These are phyloP conservation scores for Dictyostelium purpureum DNA, from an alignment of 78 protist species.

Conservation along the genomic window DNA sequence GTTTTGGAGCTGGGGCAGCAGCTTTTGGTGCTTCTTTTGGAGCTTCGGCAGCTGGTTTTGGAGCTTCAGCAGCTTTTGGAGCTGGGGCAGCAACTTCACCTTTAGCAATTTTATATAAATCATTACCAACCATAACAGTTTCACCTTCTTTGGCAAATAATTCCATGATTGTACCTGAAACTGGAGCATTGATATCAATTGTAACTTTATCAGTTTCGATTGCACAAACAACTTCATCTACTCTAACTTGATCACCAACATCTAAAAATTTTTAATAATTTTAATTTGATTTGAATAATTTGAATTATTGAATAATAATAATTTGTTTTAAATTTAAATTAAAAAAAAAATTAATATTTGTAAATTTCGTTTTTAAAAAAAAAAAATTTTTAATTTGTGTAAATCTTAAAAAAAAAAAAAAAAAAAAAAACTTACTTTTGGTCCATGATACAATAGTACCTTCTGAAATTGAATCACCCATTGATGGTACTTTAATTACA, in stretches of 20 bases:
- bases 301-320: neutral
- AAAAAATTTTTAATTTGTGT: too few species aligned
- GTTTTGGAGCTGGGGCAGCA: slow-evolving; percentile 62
- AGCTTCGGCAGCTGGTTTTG: slow-evolving; percentile 3
- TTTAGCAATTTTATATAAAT: slow-evolving; percentile 69
- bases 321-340: neutral
- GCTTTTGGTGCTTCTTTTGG: neutral
- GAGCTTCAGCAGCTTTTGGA: slow-evolving; percentile 34
- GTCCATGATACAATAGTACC: slow-evolving; percentile 80
- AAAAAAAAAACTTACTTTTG: slow-evolving; percentile 48
- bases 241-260: slow-evolving; percentile 88
- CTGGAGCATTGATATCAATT: slow-evolving; percentile 90
- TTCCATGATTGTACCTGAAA: slow-evolving; percentile 83
- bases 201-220: slow-evolving; percentile 95
- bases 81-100: slow-evolving; percentile 82
- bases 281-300: too few species aligned
- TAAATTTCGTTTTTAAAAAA: neutral
- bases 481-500: slow-evolving; percentile 76
- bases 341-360: neutral
- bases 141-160: slow-evolving; percentile 82
- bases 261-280: too few species aligned
- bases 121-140: slow-evolving; percentile 87
- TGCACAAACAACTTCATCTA: slow-evolving; percentile 88
- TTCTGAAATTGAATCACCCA: slow-evolving; percentile 84
- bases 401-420: neutral